Evolutionary conservation across 2,329 filamentous ascomycete species (phyloP), one percentile per base, ranked within the genome.

Genomic region (Cyphellophora europaea): DNA sequence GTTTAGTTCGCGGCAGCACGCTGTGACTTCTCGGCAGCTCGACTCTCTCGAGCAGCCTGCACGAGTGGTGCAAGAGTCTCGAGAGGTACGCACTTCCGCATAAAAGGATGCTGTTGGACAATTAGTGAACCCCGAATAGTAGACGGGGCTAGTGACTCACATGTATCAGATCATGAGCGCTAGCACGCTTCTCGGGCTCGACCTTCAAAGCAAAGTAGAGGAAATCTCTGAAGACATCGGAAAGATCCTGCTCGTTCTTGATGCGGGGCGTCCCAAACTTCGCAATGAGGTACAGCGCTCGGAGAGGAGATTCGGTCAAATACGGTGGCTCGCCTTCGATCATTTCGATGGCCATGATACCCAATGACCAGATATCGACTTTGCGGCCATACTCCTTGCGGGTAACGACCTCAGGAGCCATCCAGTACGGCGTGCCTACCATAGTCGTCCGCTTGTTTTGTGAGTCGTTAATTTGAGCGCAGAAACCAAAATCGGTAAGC

Each of bases 291-390:
- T 94, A 98, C 30, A 98, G 73, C 5, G 91, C 91, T 70, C 96
- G 96, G 37, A 98, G 74, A 0, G 91, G 91, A 61, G 96, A 89
- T 62, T 96, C 91, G 62, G 96, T 96, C 23, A 96, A 75, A 59
- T 98, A 98, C 0, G 91, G 91, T 5, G 91, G 91, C 61, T 98
- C 91, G 12, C 86, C 93, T 59, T 98, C 91, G 54, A 96, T 96
- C 91, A 98, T 95, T 63, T 98, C 91, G 53, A 98, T 96, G 15
- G 91, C 89, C 91, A 96, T 98, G 64, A 98, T 98, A 54, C 91
- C 91, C 43, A 98, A 69, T 18, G 88, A 95, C 91, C 91, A 98
- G 55, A 96, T 94, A 56, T 98, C 91, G 44, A 96, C 91, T 70
- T 96, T 96, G 55, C 84, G 83, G 25, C 89, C 91, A 54, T 98